Conservation (phyloP, 805 yeast species). For the Priceomyces melissophilus region DNA sequence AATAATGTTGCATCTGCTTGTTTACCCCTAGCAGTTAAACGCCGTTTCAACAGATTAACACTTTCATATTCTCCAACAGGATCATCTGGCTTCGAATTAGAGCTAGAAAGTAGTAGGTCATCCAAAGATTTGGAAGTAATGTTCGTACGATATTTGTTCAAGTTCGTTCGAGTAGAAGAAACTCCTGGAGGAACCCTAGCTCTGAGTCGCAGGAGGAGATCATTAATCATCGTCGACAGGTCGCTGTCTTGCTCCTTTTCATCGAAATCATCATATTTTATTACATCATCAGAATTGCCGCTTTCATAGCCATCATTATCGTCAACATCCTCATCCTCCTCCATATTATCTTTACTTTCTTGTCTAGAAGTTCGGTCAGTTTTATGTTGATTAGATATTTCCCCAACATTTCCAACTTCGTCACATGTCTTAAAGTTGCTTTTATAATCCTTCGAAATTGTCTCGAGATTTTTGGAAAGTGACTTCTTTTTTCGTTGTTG, state of each 20-base stretch:
- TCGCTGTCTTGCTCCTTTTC: constrained; percentile 5
- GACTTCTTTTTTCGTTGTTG: constrained; percentile 3
- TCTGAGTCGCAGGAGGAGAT: constrained; percentile 28
- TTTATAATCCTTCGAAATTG: background rate
- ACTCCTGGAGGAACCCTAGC: constrained; percentile 22
- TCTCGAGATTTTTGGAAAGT: background rate
- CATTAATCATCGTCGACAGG: constrained; percentile 25
- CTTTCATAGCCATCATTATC: constrained; percentile 6
- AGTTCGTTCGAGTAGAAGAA: constrained; percentile 13
- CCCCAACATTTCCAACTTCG: background rate
- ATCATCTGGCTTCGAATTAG: background rate
- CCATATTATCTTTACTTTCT: background rate
- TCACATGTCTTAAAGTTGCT: background rate
- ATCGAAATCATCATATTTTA: constrained; percentile 10
- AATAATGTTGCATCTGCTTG: constrained; percentile 6
- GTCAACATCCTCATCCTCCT: background rate
- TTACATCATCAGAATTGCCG: constrained; percentile 12
- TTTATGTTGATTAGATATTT: background rate
- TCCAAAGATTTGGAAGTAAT: constrained; percentile 28
- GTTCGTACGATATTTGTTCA: constrained; percentile 33
- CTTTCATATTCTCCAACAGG: constrained; percentile 31
- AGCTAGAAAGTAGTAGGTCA: constrained; percentile 9
- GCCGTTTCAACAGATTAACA: constrained; percentile 32
- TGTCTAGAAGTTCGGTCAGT: background rate
- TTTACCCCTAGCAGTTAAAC: constrained; percentile 34